Evolutionary conservation across 2,329 filamentous ascomycete species (phyloP), one percentile per base, ranked within the genome.

Genomic region (Aureobasidium mangrovei): DNA sequence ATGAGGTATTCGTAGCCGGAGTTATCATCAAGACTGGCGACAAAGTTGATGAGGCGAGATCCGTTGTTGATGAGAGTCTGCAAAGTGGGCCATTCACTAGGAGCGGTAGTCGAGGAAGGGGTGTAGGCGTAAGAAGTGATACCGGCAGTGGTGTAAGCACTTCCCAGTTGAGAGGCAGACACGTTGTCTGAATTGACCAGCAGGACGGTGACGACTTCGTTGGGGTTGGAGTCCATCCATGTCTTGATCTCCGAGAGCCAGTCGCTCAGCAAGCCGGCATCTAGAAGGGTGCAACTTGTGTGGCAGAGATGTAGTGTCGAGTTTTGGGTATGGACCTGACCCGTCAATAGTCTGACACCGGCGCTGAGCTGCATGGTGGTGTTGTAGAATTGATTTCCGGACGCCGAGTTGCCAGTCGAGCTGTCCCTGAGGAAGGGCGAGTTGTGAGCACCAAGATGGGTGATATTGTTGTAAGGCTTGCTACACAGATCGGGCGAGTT

Each of bases 391-490:
- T 91, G 87, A 67, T 89, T 86, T 4, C 84, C 86, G 2, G 82
- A 78, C 2, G 82, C 68, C 28, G 81, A 82, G 67, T 84, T 80
- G 57, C 71, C 73, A 0, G 81, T 85, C 54, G 76, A 77, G 28
- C 72, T 67, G 62, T 88, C 83, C 47, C 85, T 77, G 9, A 90
- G 68, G 66, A 90, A 91, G 8, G 86, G 76, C 57, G 80, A 83
- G 70, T 90, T 79, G 71, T 91, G 87, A 18, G 85, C 85, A 26
- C 86, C 86, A 64, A 91, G 80, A 67, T 91, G 79, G 3, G 87
- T 91, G 61, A 93, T 79, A 36, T 85, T 81, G 71, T 82, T 83
- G 73, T 93, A 93, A 18, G 79, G 72, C 59, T 80, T 81, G 58
- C 72, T 74, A 74, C 88, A 93, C 39, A 93, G 78, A 41, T 76